A percentile compares a stretch with the other conserved stretches of the same genome.
These are phyloP conservation scores for Colletotrichum magnum DNA, from an alignment of 2,329 filamentous ascomycete species.

Conservation along the genomic window DNA sequence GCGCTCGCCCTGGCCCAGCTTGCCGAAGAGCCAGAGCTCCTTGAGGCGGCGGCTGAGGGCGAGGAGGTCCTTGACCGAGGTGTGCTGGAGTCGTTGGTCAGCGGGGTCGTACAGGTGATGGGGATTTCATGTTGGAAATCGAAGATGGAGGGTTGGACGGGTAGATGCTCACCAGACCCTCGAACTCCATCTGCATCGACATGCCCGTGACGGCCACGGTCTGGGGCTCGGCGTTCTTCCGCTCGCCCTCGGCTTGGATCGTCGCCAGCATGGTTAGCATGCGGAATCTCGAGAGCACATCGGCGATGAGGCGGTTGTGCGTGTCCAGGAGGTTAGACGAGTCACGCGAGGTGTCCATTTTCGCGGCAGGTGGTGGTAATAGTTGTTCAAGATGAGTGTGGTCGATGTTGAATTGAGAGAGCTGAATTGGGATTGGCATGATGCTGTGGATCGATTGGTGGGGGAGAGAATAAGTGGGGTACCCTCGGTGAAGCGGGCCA, in stretches of 20 bases:
- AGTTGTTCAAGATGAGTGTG: background rate
- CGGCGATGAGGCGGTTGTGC: constrained; percentile 61
- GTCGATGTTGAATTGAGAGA: background rate
- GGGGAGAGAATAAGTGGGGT: background rate
- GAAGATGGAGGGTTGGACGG: background rate
- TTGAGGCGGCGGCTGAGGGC: constrained; percentile 60
- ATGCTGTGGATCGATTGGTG: constrained; percentile 19
- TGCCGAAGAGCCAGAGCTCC: constrained; percentile 61
- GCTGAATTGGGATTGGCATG: constrained; percentile 7
- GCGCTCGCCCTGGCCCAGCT: constrained; percentile 56
- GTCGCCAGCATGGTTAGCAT: constrained; percentile 60
- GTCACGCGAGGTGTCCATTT: constrained; percentile 37
- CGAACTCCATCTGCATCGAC: constrained; percentile 62
- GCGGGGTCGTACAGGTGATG: background rate
- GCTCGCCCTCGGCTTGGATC: constrained; percentile 56
- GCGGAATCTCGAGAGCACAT: constrained; percentile 60
- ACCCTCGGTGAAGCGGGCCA: too few species aligned
- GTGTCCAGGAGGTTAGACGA: constrained; percentile 50
- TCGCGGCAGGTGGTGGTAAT: background rate
- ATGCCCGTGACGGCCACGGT: constrained; percentile 59
- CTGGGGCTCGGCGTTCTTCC: constrained; percentile 54
- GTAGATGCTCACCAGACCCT: constrained; percentile 52
- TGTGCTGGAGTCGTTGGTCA: constrained; percentile 48
- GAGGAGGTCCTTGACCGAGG: constrained; percentile 61
- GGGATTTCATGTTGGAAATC: too few species aligned